Evolutionary conservation across 495 filamentous ascomycete species (phyloP).

Genomic region (Talaromyces nanjingensis): DNA sequence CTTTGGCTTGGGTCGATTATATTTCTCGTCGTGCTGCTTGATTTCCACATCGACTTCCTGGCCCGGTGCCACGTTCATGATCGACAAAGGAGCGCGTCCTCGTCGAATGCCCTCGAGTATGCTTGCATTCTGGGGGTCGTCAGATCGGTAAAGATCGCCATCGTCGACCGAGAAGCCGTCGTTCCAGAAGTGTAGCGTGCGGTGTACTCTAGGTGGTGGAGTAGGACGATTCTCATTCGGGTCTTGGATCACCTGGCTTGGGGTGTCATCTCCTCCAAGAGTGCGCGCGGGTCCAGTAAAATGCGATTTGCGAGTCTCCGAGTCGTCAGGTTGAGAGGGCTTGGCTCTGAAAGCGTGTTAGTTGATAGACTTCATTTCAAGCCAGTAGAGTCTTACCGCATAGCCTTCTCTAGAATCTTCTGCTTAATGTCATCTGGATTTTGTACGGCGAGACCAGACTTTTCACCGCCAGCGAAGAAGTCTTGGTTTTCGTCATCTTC

Average conservation of each 20-base stretch:
- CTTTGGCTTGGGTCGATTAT: conserved; percentile 70
- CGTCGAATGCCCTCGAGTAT: conserved; percentile 78
- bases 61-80: conserved; percentile 80
- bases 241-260: conserved; percentile 64
- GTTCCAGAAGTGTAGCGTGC: conserved; percentile 82
- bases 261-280: conserved; percentile 82
- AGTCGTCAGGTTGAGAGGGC: conserved; percentile 50
- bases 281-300: conserved; percentile 82
- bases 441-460: conserved; percentile 91
- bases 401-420: conserved; percentile 78
- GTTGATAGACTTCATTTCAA: not conserved
- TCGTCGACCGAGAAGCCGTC: conserved; percentile 96
- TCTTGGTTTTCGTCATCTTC: conserved; percentile 63
- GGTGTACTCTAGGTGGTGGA: conserved; percentile 45
- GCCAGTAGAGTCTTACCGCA: conserved; percentile 47
- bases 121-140: conserved; percentile 77
- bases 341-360: conserved; percentile 41
- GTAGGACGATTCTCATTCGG: conserved; percentile 41
- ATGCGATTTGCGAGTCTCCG: conserved; percentile 43
- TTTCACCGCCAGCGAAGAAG: conserved; percentile 92
- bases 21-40: conserved; percentile 79
- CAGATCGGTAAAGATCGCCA: conserved; percentile 79
- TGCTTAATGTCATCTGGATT: conserved; percentile 70
- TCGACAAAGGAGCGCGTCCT: conserved; percentile 77
- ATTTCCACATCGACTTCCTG: conserved; percentile 90